Evolutionary conservation across 768 basidiomycete species (phyloP).

Genomic region (Paxillus rubicundulus): DNA sequence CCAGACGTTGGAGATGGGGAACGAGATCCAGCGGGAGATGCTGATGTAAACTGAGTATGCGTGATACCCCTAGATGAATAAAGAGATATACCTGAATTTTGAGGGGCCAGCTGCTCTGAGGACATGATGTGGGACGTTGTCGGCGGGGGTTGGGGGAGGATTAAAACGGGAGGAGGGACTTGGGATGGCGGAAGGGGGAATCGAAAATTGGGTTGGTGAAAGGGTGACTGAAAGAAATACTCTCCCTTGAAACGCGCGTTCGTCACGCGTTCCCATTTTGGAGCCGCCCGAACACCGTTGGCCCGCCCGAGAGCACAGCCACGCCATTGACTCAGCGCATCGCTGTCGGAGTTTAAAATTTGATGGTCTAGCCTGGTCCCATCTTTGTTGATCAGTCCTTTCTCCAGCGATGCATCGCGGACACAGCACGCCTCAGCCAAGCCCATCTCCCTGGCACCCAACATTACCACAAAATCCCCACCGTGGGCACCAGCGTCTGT

Average conservation of each 20-base stretch:
- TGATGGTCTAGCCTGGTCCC: too few relatives aligned
- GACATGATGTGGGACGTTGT: constrained; percentile 50
- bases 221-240: constrained; percentile 17
- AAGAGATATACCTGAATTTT: constrained; percentile 49
- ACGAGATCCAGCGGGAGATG: constrained; percentile 65
- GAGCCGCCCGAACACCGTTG: constrained; percentile 13
- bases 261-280: constrained; percentile 17
- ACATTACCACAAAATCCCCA: neutral
- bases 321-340: constrained; percentile 3
- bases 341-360: too few relatives aligned
- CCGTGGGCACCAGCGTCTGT: neutral
- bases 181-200: constrained; percentile 6
- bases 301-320: constrained; percentile 34
- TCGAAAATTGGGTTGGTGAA: constrained; percentile 9
- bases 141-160: constrained; percentile 31
- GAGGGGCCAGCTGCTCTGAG: constrained; percentile 55
- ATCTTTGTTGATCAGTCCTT: neutral
- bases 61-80: constrained; percentile 16
- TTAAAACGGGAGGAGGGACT: neutral
- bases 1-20: constrained; percentile 64
- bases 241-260: constrained; percentile 17
- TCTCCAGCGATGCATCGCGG: constrained; percentile 4
- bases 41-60: constrained; percentile 28
- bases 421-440: constrained; percentile 2
- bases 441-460: constrained; percentile 1